These are phyloP conservation scores for Salix suchowensis DNA, from an alignment of 345 rosid species.

Conservation along the genomic window DNA sequence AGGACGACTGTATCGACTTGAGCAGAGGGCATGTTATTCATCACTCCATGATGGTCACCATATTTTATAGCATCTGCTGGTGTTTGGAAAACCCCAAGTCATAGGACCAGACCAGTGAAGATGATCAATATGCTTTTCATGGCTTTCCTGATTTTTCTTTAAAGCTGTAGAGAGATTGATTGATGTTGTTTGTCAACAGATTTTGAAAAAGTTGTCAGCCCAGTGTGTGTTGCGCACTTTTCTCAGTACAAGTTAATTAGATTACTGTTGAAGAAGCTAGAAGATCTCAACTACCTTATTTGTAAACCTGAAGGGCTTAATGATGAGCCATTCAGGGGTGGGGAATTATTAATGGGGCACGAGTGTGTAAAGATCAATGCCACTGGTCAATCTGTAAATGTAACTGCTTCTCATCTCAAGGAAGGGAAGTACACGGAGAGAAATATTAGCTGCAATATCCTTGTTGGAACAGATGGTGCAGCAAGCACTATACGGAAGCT, in stretches of 20 bases:
- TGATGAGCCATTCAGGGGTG: conserved; percentile 27
- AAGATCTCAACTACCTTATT: conserved; percentile 47
- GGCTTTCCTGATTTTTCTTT: neutral
- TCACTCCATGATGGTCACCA: neutral
- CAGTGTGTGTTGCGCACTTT: conserved; percentile 86
- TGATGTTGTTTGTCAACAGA: conserved; percentile 41
- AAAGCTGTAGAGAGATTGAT: neutral
- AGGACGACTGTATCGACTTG: neutral
- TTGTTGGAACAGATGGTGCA: conserved; percentile 89
- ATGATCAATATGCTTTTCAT: neutral
- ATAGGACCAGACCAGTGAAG: conserved; percentile 5
- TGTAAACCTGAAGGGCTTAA: conserved; percentile 26
- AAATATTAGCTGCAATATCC: conserved; percentile 51
- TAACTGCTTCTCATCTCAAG: conserved; percentile 49
- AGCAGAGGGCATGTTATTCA: neutral
- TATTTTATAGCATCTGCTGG: neutral
- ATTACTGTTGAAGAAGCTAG: conserved; percentile 63
- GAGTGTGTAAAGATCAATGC: conserved; percentile 68
- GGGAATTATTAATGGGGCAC: conserved; percentile 69
- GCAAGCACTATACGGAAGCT: conserved; percentile 74
- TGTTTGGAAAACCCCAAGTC: neutral
- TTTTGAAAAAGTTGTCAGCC: conserved; percentile 76
- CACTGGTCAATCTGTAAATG: conserved; percentile 40
- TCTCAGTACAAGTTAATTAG: conserved; percentile 73
- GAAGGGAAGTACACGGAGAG: conserved; percentile 47